Evolutionary conservation across 2,329 filamentous ascomycete species (phyloP), one percentile per base, ranked within the genome.

Genomic region (Aspergillus fructus): DNA sequence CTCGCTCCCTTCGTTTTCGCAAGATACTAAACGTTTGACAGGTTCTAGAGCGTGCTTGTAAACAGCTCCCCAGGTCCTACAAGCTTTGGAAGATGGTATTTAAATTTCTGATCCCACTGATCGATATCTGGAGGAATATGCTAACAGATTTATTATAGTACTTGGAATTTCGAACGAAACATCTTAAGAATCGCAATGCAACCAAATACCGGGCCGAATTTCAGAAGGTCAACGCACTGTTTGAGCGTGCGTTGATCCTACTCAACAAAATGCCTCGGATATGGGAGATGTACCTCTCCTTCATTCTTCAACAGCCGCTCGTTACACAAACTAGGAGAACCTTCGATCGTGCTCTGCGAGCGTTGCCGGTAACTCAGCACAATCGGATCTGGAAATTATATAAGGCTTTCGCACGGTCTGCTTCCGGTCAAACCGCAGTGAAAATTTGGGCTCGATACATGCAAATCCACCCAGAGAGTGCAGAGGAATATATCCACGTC

Each of bases 211-310:
- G 86, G 52, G 79, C 84, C 58, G 93, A 99, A 70, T 97, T 89
- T 76, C 84, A 87, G 70, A 99, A 97, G 76, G 92, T 97, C 72
- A 99, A 99, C 73, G 84, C 90, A 53, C 85, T 97, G 41, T 99
- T 96, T 72, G 94, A 99, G 78, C 85, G 91, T 66, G 93, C 94
- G 3, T 79, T 99, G 51, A 90, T 97, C 58, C 82, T 99, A 41
- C 84, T 99, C 61, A 97, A 99, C 78, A 99, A 99, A 78, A 99
- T 99, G 94, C 94, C 96, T 23, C 85, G 87, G 64, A 94, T 99
- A 71, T 99, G 94, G 96, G 93, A 97, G 73, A 91, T 97, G 87
- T 99, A 97, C 73, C 86, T 99, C 61, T 84, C 84, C 49, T 97
- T 99, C 71, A 81, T 99, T 57, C 86, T 93, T 71, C 86, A 90